phyloP scores from a whole-genome alignment of 257 asterid species.

The Gardenia jasminoides region DNA sequence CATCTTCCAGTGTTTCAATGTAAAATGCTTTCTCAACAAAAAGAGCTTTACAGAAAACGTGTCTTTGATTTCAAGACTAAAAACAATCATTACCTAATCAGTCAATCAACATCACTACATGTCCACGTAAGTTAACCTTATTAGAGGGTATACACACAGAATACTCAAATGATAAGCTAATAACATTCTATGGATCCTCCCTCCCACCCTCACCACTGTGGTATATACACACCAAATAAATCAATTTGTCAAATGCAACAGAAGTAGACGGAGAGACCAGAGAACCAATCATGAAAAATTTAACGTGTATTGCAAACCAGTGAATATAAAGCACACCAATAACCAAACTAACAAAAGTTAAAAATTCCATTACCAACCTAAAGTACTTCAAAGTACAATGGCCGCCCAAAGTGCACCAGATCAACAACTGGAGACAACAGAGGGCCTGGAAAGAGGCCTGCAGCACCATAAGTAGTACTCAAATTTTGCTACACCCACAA shows the following conservation, averaged over 20 bases:
- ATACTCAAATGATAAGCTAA: not conserved
- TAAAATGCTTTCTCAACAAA: not conserved
- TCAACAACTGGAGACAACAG: constrained; percentile 55
- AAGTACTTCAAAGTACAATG: constrained; percentile 50
- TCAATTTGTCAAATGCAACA: not conserved
- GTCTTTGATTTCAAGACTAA: not conserved
- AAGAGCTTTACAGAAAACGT: not conserved
- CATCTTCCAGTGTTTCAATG: not conserved
- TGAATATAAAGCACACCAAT: not conserved
- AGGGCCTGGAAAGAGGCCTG: constrained; percentile 65
- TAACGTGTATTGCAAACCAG: not conserved
- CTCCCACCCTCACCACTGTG: too few relatives aligned
- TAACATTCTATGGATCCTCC: not conserved
- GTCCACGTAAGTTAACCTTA: not conserved
- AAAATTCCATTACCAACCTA: constrained; percentile 39
- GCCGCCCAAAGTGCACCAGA: constrained; percentile 79
- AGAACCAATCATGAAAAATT: not conserved
- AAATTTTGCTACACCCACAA: constrained; percentile 60
- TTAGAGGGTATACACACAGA: not conserved
- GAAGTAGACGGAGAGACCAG: not conserved
- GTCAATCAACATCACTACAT: too few relatives aligned
- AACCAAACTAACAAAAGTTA: not conserved
- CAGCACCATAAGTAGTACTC: constrained; percentile 50
- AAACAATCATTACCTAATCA: not conserved
- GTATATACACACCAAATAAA: not conserved